Evolutionary conservation across 1,139 yeast species (phyloP).

Genomic region (Taiozyma sp.): DNA sequence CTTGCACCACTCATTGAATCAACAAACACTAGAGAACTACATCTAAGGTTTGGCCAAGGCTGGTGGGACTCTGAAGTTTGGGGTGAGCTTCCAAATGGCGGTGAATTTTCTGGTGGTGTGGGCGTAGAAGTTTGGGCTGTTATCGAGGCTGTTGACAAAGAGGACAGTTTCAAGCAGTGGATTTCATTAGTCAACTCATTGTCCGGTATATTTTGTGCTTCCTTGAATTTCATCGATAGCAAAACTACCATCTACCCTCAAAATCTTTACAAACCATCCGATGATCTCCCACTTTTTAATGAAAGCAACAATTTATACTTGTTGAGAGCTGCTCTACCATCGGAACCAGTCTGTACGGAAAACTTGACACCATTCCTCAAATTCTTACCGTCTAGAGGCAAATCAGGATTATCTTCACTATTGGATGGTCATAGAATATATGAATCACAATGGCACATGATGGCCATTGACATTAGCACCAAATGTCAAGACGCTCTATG

Average conservation of each 20-base stretch:
- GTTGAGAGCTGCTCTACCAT: constrained; percentile 83
- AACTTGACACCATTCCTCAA: constrained; percentile 92
- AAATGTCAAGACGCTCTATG: constrained; percentile 44
- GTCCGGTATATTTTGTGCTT: constrained; percentile 94
- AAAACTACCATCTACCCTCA: constrained; percentile 75
- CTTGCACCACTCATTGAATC: constrained; percentile 72
- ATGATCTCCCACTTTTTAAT: constrained; percentile 25
- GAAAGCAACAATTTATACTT: constrained; percentile 40
- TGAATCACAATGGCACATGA: constrained; percentile 91
- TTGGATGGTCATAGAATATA: constrained; percentile 95
- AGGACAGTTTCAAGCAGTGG: constrained; percentile 67
- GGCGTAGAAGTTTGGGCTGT: constrained; percentile 95
- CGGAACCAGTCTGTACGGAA: constrained; percentile 97
- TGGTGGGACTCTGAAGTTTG: constrained; percentile 92
- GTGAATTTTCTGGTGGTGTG: constrained; percentile 79
- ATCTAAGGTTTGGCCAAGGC: constrained; percentile 86
- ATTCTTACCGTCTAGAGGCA: constrained; percentile 87
- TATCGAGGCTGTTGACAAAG: constrained; percentile 57
- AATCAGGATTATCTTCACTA: constrained; percentile 81
- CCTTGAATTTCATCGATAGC: constrained; percentile 81
- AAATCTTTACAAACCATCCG: constrained; percentile 35
- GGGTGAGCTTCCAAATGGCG: constrained; percentile 79
- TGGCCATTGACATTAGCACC: constrained; percentile 82
- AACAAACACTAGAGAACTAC: constrained; percentile 70
- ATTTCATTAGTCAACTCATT: constrained; percentile 63